Evolutionary conservation across 495 filamentous ascomycete species (phyloP).

Genomic region (Corynascus novoguineensis): DNA sequence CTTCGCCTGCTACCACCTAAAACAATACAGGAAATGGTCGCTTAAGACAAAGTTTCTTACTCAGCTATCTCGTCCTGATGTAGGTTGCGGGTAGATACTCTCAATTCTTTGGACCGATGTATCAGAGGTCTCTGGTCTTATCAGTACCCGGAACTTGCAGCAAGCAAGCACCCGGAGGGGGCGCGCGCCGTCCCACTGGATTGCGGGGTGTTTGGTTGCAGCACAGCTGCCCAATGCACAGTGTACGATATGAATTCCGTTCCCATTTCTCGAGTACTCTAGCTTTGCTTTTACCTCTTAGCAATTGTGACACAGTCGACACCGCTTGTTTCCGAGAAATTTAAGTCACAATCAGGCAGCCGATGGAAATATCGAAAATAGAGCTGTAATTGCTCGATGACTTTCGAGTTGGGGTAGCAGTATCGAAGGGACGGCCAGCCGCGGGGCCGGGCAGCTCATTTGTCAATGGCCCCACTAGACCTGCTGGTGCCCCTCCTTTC

Average conservation of each 20-base stretch:
- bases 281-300: no score
- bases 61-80: neutral
- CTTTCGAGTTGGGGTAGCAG: neutral
- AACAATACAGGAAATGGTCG: no score
- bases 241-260: no score
- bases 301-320: no score
- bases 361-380: neutral
- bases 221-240: neutral
- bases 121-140: neutral
- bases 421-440: neutral
- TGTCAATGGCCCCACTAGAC: conserved; percentile 1
- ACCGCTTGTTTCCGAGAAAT: neutral
- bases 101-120: neutral
- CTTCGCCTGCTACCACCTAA: no score
- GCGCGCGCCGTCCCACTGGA: no score
- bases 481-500: neutral
- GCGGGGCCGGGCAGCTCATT: conserved; percentile 3
- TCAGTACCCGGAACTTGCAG: neutral
- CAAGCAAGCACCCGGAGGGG: no score
- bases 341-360: neutral
- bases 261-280: no score
- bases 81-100: neutral
- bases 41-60: neutral
- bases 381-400: neutral
- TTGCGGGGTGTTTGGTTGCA: neutral